Evolutionary conservation across 805 yeast genomes (phyloP).

Genomic region (Yueomyces sp.): DNA sequence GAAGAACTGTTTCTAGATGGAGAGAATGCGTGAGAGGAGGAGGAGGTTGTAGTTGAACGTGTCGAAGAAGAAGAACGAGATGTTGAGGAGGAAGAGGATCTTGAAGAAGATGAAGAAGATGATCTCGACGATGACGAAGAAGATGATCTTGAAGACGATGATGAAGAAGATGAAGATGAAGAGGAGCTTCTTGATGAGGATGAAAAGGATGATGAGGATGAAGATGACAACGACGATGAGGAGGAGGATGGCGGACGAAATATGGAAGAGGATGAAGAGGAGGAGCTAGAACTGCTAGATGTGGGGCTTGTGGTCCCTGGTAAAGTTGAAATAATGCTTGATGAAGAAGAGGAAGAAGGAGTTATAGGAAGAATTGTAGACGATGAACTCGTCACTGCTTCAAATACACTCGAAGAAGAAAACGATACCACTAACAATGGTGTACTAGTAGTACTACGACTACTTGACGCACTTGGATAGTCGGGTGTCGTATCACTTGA

Average conservation of each 20-base stretch:
- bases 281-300: background rate
- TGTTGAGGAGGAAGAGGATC: background rate
- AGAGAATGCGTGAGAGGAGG: background rate
- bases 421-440: no score
- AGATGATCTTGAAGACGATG: background rate
- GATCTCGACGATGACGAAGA: background rate
- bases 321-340: conserved; percentile 1
- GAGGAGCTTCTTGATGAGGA: background rate
- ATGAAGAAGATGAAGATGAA: background rate
- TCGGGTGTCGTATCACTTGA: no score
- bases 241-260: background rate
- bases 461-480: no score
- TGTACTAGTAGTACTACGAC: no score
- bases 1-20: background rate
- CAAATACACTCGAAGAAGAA: no score
- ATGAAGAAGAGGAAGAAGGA: conserved; percentile 1
- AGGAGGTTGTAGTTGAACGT: background rate
- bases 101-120: background rate
- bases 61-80: background rate
- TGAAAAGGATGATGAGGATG: background rate
- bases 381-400: background rate
- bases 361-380: conserved; percentile 2
- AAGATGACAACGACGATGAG: background rate
- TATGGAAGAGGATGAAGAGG: conserved; percentile 1
- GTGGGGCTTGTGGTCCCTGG: conserved; percentile 1